Evolutionary conservation across 2,329 filamentous ascomycete genomes (phyloP).

Genomic region (Cladosporium sp.): DNA sequence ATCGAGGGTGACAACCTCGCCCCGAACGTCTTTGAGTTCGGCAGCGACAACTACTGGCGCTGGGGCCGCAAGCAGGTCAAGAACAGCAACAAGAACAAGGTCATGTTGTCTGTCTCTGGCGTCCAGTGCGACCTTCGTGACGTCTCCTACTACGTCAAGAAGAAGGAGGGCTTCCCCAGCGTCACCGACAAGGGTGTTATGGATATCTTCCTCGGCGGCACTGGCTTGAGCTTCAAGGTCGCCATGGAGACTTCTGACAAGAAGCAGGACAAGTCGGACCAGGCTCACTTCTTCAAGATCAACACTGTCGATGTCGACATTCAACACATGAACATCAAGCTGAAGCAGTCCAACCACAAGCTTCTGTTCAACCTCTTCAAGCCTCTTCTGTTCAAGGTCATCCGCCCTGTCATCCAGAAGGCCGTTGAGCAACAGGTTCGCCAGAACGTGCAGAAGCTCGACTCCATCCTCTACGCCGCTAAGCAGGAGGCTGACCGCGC

Average conservation of each 20-base stretch:
- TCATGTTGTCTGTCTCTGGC: constrained; percentile 81
- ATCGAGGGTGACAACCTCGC: constrained; percentile 96
- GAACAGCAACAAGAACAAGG: constrained; percentile 76
- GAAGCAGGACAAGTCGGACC: constrained; percentile 52
- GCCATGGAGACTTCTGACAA: constrained; percentile 72
- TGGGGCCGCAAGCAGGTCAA: constrained; percentile 86
- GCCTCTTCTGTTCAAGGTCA: constrained; percentile 75
- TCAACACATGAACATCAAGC: constrained; percentile 58
- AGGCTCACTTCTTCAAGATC: constrained; percentile 87
- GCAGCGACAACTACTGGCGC: constrained; percentile 89
- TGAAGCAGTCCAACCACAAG: constrained; percentile 96
- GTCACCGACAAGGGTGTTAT: constrained; percentile 83
- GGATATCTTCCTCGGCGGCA: constrained; percentile 81
- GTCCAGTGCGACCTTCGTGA: constrained; percentile 86
- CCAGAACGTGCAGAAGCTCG: constrained; percentile 71
- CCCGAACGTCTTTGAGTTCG: constrained; percentile 84
- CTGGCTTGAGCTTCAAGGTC: constrained; percentile 87
- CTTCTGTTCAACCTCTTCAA: constrained; percentile 81
- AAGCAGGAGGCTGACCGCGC: constrained; percentile 78
- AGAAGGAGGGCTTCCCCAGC: constrained; percentile 86
- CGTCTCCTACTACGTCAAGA: constrained; percentile 91
- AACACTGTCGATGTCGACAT: constrained; percentile 57
- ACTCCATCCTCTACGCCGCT: constrained; percentile 67
- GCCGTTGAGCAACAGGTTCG: constrained; percentile 84
- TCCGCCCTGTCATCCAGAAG: constrained; percentile 81